These are phyloP conservation scores for Gossypium stocksii DNA, from an alignment of 345 rosid species.

Conservation along the genomic window DNA sequence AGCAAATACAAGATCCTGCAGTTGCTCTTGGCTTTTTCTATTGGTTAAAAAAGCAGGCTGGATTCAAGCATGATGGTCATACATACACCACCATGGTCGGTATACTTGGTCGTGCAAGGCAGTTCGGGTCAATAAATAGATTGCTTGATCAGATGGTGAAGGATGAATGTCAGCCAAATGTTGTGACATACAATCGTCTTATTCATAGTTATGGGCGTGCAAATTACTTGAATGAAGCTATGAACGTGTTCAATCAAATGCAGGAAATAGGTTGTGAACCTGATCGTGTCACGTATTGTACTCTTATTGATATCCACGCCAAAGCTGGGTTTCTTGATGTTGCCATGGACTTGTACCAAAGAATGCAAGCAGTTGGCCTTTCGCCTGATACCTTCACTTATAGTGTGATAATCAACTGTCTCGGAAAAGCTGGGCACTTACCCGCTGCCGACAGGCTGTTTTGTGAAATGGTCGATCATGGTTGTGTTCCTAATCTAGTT, in stretches of 20 bases:
- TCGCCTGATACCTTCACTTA: conserved; percentile 92
- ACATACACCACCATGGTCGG: conserved; percentile 97
- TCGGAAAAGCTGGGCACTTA: conserved; percentile 89
- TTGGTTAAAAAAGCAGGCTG: conserved; percentile 68
- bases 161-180: conserved; percentile 82
- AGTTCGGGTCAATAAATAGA: conserved; percentile 60
- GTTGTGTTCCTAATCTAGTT: conserved; percentile 79
- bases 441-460: conserved; percentile 73
- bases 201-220: conserved; percentile 96
- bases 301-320: conserved; percentile 88
- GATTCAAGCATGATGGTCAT: conserved; percentile 84
- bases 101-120: conserved; percentile 81
- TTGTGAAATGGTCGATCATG: conserved; percentile 80
- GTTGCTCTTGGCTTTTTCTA: conserved; percentile 79
- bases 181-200: conserved; percentile 84
- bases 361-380: conserved; percentile 78
- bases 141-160: conserved; percentile 73
- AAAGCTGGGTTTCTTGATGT: conserved; percentile 90
- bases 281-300: conserved; percentile 89
- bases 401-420: conserved; percentile 93
- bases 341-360: conserved; percentile 78
- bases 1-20: conserved; percentile 67
- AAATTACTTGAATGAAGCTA: conserved; percentile 71
- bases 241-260: conserved; percentile 73
- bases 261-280: conserved; percentile 72